A percentile compares a stretch with the other conserved stretches of the same genome.
Evolutionary conservation across 768 basidiomycete species (phyloP).

Genomic region (Nidularia pulvinata): DNA sequence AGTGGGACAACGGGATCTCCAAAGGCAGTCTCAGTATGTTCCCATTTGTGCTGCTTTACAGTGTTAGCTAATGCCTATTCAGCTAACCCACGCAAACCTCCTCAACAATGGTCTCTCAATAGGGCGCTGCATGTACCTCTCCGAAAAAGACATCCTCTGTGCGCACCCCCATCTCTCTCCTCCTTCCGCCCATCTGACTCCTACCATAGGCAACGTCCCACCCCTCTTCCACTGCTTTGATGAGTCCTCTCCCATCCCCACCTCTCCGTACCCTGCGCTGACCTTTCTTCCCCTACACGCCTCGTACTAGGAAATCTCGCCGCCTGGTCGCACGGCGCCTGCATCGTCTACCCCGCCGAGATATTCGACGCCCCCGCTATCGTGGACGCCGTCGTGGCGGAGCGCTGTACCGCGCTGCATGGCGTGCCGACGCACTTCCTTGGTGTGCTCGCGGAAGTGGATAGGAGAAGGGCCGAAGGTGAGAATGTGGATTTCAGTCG

Average conservation of each 20-base stretch:
- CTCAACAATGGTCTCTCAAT: slow-evolving; percentile 78
- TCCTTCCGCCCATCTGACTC: neutral
- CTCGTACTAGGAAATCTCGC: slow-evolving; percentile 83
- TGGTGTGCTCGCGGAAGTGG: slow-evolving; percentile 69
- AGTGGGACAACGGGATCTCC: slow-evolving; percentile 83
- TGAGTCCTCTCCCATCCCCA: slow-evolving; percentile 45
- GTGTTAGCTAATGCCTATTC: neutral
- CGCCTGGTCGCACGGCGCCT: slow-evolving; percentile 72
- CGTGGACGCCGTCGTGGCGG: slow-evolving; percentile 67
- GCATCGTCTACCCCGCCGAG: slow-evolving; percentile 74
- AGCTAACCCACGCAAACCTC: slow-evolving; percentile 81
- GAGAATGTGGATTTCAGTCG: slow-evolving; percentile 43
- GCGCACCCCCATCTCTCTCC: slow-evolving; percentile 12
- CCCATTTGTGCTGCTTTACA: neutral
- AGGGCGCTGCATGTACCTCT: slow-evolving; percentile 70
- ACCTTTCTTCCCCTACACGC: slow-evolving; percentile 37
- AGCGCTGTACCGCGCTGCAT: slow-evolving; percentile 77
- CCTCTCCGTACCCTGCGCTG: neutral
- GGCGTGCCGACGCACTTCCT: slow-evolving; percentile 89
- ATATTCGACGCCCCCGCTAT: slow-evolving; percentile 63
- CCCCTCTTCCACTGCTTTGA: slow-evolving; percentile 91
- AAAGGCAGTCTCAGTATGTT: slow-evolving; percentile 78
- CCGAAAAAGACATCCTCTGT: slow-evolving; percentile 71
- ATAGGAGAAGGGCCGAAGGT: slow-evolving; percentile 45
- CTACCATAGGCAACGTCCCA: slow-evolving; percentile 68